Conservation (phyloP, 2,329 filamentous ascomycete genomes). For the Pestalotiopsis sp. region DNA sequence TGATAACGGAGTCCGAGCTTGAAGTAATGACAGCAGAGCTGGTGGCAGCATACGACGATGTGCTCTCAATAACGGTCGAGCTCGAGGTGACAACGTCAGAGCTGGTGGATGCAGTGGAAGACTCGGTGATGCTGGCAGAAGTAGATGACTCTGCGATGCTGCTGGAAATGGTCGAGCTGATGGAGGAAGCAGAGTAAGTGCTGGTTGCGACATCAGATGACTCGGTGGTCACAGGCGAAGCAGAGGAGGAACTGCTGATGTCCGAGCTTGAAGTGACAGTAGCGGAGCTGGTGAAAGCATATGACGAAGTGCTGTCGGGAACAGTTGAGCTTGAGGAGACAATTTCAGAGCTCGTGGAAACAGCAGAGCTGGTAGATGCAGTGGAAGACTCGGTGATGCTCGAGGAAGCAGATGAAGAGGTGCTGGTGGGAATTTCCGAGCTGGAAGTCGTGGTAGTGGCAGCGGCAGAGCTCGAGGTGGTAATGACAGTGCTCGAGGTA, state of each 20-base stretch:
- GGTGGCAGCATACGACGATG: background rate
- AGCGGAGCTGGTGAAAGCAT: background rate
- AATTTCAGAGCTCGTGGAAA: background rate
- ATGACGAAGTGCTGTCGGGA: background rate
- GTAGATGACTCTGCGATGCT: background rate
- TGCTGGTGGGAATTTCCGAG: background rate
- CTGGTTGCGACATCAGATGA: background rate
- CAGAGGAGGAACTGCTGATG: background rate
- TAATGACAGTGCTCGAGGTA: background rate
- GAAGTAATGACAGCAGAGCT: background rate
- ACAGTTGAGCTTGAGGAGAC: background rate
- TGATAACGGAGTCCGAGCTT: background rate
- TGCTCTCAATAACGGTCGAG: background rate
- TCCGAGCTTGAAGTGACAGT: background rate
- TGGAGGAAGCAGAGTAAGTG: background rate
- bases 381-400: background rate
- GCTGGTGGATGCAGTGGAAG: background rate
- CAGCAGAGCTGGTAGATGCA: background rate
- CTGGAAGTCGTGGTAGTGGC: background rate
- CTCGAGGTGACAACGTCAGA: background rate
- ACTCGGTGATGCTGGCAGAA: background rate
- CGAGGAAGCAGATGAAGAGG: background rate
- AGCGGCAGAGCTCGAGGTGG: slow-evolving; percentile 4
- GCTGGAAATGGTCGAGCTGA: background rate
- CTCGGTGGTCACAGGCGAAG: background rate